A percentile compares a stretch with the other conserved stretches of the same genome.
Evolutionary conservation across 1,284 basidiomycete genomes (phyloP).

Genomic region (Spongiforma sp.): DNA sequence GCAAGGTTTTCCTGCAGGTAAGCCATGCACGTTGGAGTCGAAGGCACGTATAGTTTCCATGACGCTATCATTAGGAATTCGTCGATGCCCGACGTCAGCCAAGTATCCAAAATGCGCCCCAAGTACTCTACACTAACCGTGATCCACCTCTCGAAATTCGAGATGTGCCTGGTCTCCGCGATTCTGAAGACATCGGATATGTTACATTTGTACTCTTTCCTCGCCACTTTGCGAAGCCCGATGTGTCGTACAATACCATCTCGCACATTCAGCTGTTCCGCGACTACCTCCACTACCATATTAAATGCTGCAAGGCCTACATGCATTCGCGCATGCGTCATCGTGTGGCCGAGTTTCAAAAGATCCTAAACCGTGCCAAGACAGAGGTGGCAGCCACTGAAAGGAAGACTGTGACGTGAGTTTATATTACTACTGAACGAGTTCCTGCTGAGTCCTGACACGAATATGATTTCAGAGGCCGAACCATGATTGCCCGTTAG

Average conservation of each 20-base stretch:
- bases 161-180: constrained; percentile 80
- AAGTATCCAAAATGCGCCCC: constrained; percentile 95
- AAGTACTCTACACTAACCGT: constrained; percentile 96
- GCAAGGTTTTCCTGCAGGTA: constrained; percentile 97
- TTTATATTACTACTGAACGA: constrained; percentile 20
- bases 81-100: constrained; percentile 96
- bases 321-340: constrained; percentile 99
- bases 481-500: constrained; percentile 59
- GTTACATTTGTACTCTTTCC: constrained; percentile 99
- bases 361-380: constrained; percentile 98
- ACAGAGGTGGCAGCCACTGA: constrained; percentile 86
- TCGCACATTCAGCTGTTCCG: constrained; percentile 98
- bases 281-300: constrained; percentile 99
- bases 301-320: constrained; percentile 99
- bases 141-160: constrained; percentile 97
- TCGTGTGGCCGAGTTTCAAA: constrained; percentile 96
- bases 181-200: constrained; percentile 94
- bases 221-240: constrained; percentile 86
- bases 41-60: constrained; percentile 1
- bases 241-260: constrained; percentile 84
- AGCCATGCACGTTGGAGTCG: constrained; percentile 23
- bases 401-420: constrained; percentile 91
- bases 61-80: constrained; percentile 75
- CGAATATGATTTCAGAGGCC: constrained; percentile 44
- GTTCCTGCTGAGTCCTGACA: constrained; percentile 19